Percentiles rank a stretch among this genome's conserved stretches.
Evolutionary conservation across 768 basidiomycete genomes (phyloP).

Genomic region (Harrya chromipes): DNA sequence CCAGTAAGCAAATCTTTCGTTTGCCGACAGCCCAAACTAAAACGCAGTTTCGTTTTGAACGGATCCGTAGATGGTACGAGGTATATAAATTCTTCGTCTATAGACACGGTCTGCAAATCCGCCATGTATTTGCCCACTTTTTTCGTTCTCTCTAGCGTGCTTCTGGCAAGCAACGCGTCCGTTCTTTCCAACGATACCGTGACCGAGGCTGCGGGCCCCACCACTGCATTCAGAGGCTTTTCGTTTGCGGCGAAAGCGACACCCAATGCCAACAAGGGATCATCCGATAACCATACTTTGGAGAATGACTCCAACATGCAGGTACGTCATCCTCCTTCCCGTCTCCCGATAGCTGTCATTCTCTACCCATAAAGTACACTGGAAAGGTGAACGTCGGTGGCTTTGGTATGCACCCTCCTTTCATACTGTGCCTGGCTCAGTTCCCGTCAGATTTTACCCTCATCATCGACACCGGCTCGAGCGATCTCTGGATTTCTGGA

Average conservation of each 20-base stretch:
- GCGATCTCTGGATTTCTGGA: constrained; percentile 27
- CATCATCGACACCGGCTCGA: constrained; percentile 29
- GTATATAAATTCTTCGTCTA: constrained; percentile 2
- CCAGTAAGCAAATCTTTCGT: background rate
- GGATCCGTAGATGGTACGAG: background rate
- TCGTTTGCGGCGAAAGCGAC: constrained; percentile 21
- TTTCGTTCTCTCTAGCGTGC: constrained; percentile 17
- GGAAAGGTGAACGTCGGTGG: constrained; percentile 30
- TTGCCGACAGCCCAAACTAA: constrained; percentile 2
- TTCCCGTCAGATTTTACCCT: constrained; percentile 25
- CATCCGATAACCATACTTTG: constrained; percentile 23
- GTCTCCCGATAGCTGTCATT: background rate
- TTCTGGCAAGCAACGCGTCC: constrained; percentile 33
- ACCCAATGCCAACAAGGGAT: constrained; percentile 14
- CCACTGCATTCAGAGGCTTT: constrained; percentile 12
- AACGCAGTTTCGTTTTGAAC: constrained; percentile 17
- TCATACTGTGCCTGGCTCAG: background rate
- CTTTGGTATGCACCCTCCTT: constrained; percentile 16
- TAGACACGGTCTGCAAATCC: background rate
- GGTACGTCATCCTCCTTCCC: constrained; percentile 17
- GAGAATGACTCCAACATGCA: constrained; percentile 24
- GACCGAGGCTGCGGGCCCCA: background rate
- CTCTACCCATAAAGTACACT: constrained; percentile 19
- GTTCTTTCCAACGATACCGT: constrained; percentile 8
- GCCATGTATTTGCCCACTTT: constrained; percentile 15